Evolutionary conservation across 345 rosid genomes (phyloP), one percentile per base, ranked within the genome.

Genomic region (Linum tenue): DNA sequence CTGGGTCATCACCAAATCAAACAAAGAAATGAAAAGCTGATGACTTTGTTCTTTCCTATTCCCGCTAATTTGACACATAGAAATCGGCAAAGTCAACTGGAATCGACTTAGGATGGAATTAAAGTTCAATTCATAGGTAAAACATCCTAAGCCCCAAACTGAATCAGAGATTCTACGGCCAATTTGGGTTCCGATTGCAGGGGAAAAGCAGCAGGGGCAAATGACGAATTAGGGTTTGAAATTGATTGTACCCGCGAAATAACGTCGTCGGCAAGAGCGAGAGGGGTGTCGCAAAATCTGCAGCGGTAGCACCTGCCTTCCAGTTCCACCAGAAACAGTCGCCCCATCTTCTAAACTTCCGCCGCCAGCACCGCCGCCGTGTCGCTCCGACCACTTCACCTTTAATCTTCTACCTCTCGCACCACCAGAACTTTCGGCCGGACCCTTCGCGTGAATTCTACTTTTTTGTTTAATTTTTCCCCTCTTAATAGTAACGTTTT

Each of bases 251-350:
- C 84, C 77, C 75, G 65, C 10, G 78, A 78, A 59, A 78, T 65
- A 38, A 81, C 66, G 65, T 72, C 77, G 22, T 72, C 80, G 5
- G 63, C 73, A 39, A 76, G 80, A 58, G 85, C 85, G 55, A 81
- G 77, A 67, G 74, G 78, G 44, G 66, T 67, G 56, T 73, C 66
- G 55, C 82, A 81, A 63, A 64, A 72, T 63, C 75, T 58, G 85
- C 82, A 81, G 3, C 76, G 65, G 68, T 73, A 75, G 36, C 69
- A 65, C 22, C 73, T 60, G 37, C 70, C 69, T 3, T 65, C 77
- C 39, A 76, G 65, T 64, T 76, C 80, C 59, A 78, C 78, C 64
- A 73, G 16, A 55, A 73, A 81, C 4, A 76, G 58, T 35, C 82
- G 69, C 31, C 82, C 84, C 84, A 78, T 78, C 39, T 16, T 22